Percentiles rank a stretch among this genome's conserved stretches.
Evolutionary conservation across 73 alveolate species (phyloP).

Genomic region (Paramecium pentaurelia): DNA sequence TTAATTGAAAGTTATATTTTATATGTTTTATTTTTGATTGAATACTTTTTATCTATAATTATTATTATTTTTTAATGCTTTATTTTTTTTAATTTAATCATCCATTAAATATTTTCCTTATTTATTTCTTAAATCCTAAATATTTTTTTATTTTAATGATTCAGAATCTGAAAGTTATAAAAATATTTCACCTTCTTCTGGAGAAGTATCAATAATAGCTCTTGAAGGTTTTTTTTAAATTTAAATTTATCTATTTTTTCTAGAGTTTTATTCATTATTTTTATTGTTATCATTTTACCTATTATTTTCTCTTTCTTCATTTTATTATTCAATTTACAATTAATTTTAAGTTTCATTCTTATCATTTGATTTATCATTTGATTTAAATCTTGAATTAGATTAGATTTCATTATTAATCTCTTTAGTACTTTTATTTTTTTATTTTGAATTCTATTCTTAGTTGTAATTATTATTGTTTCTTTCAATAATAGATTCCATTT

Average conservation of each 20-base stretch:
- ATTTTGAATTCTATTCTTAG: background rate
- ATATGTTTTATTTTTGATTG: background rate
- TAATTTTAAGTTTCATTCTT: background rate
- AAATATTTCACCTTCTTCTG: background rate
- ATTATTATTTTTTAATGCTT: background rate
- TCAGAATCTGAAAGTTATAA: background rate
- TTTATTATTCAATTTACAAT: background rate
- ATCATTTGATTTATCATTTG: background rate
- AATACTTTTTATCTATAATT: background rate
- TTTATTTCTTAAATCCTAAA: background rate
- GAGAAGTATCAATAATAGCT: background rate
- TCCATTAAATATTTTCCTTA: background rate
- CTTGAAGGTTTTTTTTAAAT: background rate
- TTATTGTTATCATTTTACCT: background rate
- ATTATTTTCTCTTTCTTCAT: background rate
- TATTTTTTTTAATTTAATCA: background rate
- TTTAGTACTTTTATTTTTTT: background rate
- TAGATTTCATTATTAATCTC: background rate
- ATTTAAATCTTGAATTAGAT: background rate
- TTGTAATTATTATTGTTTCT: background rate
- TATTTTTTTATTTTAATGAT: background rate
- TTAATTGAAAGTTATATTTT: background rate
- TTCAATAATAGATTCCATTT: background rate
- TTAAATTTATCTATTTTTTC: background rate
- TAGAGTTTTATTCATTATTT: background rate